Percentiles rank a stretch among this genome's conserved stretches.
phyloP scores from a whole-genome alignment of 2,329 filamentous ascomycete genomes.

The Fusarium bulbicola region DNA sequence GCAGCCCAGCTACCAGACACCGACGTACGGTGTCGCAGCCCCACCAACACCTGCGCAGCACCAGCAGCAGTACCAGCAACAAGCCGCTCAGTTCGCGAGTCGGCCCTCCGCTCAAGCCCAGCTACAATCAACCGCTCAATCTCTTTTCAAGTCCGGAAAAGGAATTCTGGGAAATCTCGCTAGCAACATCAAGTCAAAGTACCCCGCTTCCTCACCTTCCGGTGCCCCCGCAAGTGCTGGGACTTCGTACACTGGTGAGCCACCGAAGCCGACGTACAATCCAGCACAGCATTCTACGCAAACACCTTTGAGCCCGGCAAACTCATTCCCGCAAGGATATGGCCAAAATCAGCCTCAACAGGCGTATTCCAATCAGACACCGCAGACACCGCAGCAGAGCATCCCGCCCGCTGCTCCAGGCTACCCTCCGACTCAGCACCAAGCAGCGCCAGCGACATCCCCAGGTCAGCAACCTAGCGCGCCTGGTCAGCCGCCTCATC shows the following conservation, averaged over 20 bases:
- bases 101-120: conserved; percentile 3
- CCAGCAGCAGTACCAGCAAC: conserved; percentile 11
- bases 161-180: conserved; percentile 17
- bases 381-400: conserved; percentile 6
- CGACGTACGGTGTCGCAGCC: conserved; percentile 15
- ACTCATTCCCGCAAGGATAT: not conserved
- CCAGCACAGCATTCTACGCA: conserved; percentile 7
- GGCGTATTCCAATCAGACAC: not conserved
- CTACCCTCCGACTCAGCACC: conserved; percentile 3
- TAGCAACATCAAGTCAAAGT: conserved; percentile 29
- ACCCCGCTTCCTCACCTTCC: not conserved
- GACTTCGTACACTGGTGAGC: not conserved
- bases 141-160: conserved; percentile 17
- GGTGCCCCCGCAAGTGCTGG: not conserved
- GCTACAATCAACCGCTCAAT: conserved; percentile 13
- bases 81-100: conserved; percentile 17
- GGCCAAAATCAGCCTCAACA: not conserved
- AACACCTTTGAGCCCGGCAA: not conserved
- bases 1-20: not conserved
- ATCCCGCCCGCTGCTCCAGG: not conserved
- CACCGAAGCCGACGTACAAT: conserved; percentile 7
- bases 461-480: not conserved
- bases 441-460: not conserved
- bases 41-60: conserved; percentile 9
- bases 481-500: not conserved